phyloP scores from a whole-genome alignment of 78 protist species.

The Cavenderia fasciculata region DNA sequence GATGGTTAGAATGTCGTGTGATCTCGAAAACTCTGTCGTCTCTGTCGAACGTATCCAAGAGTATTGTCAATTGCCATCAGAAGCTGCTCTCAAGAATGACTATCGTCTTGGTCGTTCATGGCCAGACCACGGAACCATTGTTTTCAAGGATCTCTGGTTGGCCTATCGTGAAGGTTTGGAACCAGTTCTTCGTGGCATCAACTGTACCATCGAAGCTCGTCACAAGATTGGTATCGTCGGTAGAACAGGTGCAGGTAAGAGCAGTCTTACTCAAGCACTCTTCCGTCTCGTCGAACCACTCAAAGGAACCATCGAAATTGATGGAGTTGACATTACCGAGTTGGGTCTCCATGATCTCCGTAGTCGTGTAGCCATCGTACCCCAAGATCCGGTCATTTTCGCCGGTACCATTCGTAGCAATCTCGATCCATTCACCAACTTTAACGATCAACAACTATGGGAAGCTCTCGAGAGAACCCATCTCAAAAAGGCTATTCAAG shows the following conservation, averaged over 20 bases:
- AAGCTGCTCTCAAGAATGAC: constrained; percentile 53
- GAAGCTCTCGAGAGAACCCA: constrained; percentile 81
- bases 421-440: constrained; percentile 82
- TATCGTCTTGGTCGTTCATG: constrained; percentile 58
- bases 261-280: constrained; percentile 76
- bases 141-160: constrained; percentile 77
- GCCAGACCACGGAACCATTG: constrained; percentile 85
- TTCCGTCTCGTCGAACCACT: constrained; percentile 83
- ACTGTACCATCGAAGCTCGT: constrained; percentile 40
- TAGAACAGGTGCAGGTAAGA: constrained; percentile 92
- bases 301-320: constrained; percentile 67
- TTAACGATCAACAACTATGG: constrained; percentile 86
- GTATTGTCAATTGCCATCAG: constrained; percentile 53
- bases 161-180: constrained; percentile 84
- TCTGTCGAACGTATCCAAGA: constrained; percentile 82
- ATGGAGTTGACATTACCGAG: constrained; percentile 76
- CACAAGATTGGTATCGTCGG: constrained; percentile 93
- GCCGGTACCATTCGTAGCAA: constrained; percentile 78
- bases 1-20: constrained; percentile 76
- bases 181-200: constrained; percentile 61
- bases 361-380: constrained; percentile 87
- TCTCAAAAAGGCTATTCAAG: constrained; percentile 36
- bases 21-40: constrained; percentile 61
- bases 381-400: constrained; percentile 95
- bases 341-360: constrained; percentile 82